Evolutionary conservation across 129 eudicot species (phyloP), one percentile per base, ranked within the genome.

Genomic region (Smallanthus sonchifolius): DNA sequence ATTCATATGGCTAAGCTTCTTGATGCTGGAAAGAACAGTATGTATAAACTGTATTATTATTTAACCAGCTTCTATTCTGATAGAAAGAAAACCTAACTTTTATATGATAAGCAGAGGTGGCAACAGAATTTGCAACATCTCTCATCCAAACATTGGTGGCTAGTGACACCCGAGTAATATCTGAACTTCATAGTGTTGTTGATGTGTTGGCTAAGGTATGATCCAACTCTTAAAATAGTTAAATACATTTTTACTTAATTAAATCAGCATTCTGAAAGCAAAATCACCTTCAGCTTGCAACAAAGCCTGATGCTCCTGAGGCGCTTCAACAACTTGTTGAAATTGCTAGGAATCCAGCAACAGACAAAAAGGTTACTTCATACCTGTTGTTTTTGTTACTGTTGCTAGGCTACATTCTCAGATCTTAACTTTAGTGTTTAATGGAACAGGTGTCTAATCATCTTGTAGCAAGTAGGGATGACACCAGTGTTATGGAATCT

Each of bases 1-100:
- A 86, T 87, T 35, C 92, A 95, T 69, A 82, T 95, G 99, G 90
- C 99, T 10, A 95, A 91, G 79, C 87, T 87, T 54, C 87, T 95
- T 80, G 99, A 95, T 81, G 95, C 90, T 0, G 99, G 99, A 77
- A 87, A 91, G 83, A 87, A 95, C 73, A 95, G 99, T 95, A 84
- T 78, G 99, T 87, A 30, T 34, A 16, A 54, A 36, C 55, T 40
- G 5, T 39, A 52, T 56, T 48, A n/a, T 37, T 34, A 34, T 61
- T 52, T 61, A 2, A 64, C 7, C 32, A 37, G 32, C 69, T 37
- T 64, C 43, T 10, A 13, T 61, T 61, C 5, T 61, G 39, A 2
- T 13, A 34, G 67, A 11, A 34, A 61, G 13, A 30, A 61, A 34
- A 35, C 3, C 43, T 61, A 35, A 61, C 35, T 34, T 34, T 34